Conservation (phyloP, 768 basidiomycete species). For the Amanita fuliginea region DNA sequence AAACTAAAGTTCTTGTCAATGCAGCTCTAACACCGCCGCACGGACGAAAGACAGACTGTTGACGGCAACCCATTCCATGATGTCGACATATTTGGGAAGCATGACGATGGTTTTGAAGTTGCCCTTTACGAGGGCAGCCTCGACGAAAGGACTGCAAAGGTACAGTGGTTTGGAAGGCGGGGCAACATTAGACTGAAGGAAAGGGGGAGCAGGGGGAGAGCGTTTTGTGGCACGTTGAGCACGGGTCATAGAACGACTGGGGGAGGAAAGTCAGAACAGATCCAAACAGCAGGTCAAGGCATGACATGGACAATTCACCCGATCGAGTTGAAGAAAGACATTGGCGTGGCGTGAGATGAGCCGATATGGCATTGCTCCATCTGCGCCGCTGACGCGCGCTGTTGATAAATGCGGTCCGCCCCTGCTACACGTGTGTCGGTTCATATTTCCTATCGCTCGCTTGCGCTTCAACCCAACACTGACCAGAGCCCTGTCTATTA, state of each 20-base stretch:
- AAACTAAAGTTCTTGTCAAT: constrained; percentile 42
- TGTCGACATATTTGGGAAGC: constrained; percentile 95
- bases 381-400: not conserved
- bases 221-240: constrained; percentile 56
- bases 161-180: constrained; percentile 62
- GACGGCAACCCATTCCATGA: constrained; percentile 90
- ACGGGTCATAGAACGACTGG: constrained; percentile 67
- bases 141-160: constrained; percentile 92
- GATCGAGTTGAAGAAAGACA: constrained; percentile 81
- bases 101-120: constrained; percentile 97
- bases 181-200: constrained; percentile 19
- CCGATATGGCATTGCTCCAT: not conserved
- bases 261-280: not conserved
- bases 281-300: not conserved
- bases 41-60: constrained; percentile 42
- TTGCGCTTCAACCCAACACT: too few species aligned
- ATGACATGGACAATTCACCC: constrained; percentile 38
- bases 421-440: not conserved
- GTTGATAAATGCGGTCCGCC: not conserved
- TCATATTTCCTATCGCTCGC: too few species aligned
- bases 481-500: too few species aligned
- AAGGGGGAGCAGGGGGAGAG: constrained; percentile 60
- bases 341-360: constrained; percentile 18
- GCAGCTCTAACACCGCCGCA: not conserved
- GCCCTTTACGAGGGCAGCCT: constrained; percentile 91